These are phyloP conservation scores for Stephania yunnanensis DNA, from an alignment of 164 flowering plant genomes.

Conservation along the genomic window DNA sequence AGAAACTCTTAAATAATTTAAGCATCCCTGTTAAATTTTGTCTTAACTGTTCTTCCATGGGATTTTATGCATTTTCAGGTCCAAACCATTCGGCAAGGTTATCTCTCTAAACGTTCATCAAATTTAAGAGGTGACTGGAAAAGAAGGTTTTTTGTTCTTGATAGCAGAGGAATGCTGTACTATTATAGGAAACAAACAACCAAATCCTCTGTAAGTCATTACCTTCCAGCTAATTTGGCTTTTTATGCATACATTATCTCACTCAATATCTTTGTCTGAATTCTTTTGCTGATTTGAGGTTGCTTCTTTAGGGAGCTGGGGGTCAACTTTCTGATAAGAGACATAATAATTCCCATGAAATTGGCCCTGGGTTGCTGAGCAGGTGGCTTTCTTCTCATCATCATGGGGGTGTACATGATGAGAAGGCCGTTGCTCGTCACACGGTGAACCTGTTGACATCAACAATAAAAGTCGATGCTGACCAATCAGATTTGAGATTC, in stretches of 20 bases:
- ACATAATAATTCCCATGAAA: slow-evolving; percentile 43
- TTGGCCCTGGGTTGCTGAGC: slow-evolving; percentile 71
- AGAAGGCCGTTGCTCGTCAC: slow-evolving; percentile 75
- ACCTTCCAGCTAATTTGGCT: neutral
- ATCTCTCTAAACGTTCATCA: slow-evolving; percentile 92
- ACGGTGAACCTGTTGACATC: slow-evolving; percentile 86
- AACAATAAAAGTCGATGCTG: slow-evolving; percentile 80
- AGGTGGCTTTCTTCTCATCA: slow-evolving; percentile 82
- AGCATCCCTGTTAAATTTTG: neutral
- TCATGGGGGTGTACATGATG: slow-evolving; percentile 77
- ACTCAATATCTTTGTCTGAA: neutral
- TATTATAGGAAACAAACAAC: slow-evolving; percentile 77
- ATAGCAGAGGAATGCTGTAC: slow-evolving; percentile 91
- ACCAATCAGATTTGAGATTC: slow-evolving; percentile 80
- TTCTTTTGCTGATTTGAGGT: neutral
- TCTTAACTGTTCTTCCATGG: slow-evolving; percentile 11
- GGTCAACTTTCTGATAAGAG: slow-evolving; percentile 45
- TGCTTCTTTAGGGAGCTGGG: slow-evolving; percentile 36
- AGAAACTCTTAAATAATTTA: neutral
- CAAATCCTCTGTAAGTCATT: slow-evolving; percentile 61
- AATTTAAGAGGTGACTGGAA: slow-evolving; percentile 96
- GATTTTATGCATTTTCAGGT: slow-evolving; percentile 43
- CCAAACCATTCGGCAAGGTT: slow-evolving; percentile 93
- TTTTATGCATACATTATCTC: neutral
- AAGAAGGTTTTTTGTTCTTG: slow-evolving; percentile 91